Percentiles rank a stretch among this genome's conserved stretches.
phyloP scores from a whole-genome alignment of 2,329 filamentous ascomycete genomes.

The Diaporthe citriasiana region DNA sequence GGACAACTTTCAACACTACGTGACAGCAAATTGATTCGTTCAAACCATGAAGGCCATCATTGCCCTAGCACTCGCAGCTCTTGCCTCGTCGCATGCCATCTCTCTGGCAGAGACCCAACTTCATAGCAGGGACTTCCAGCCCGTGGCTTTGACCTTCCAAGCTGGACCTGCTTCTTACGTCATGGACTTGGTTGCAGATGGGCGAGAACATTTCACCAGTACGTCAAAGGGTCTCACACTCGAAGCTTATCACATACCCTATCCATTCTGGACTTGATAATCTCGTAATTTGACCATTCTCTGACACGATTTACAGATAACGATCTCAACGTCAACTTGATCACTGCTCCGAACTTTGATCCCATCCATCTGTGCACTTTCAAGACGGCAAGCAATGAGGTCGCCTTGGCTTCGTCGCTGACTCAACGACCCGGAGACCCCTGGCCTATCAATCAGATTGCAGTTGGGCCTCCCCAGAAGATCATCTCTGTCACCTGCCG shows the following conservation, averaged over 20 bases:
- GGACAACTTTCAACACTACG: no score
- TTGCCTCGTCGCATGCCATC: neutral
- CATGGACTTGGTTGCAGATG: conserved; percentile 34
- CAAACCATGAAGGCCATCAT: conserved; percentile 8
- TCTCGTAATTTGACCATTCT: accelerated
- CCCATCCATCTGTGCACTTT: conserved; percentile 32
- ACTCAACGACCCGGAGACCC: conserved; percentile 33
- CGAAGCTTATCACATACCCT: neutral
- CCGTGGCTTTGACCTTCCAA: conserved; percentile 23
- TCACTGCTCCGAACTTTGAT: conserved; percentile 32
- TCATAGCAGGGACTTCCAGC: conserved; percentile 18
- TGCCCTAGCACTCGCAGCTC: neutral
- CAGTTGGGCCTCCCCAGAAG: conserved; percentile 32
- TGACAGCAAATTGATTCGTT: neutral
- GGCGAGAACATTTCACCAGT: conserved; percentile 34
- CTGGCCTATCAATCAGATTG: conserved; percentile 38
- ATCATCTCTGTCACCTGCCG: conserved; percentile 37
- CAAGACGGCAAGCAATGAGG: conserved; percentile 27
- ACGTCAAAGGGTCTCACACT: neutral
- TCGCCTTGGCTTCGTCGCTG: conserved; percentile 16
- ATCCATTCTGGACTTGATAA: no score
- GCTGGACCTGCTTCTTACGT: conserved; percentile 30
- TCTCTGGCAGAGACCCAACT: neutral
- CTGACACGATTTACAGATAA: conserved; percentile 24
- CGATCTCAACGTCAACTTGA: conserved; percentile 32